Evolutionary conservation across 257 asterid genomes (phyloP).

Genomic region (Scutellaria barbata): DNA sequence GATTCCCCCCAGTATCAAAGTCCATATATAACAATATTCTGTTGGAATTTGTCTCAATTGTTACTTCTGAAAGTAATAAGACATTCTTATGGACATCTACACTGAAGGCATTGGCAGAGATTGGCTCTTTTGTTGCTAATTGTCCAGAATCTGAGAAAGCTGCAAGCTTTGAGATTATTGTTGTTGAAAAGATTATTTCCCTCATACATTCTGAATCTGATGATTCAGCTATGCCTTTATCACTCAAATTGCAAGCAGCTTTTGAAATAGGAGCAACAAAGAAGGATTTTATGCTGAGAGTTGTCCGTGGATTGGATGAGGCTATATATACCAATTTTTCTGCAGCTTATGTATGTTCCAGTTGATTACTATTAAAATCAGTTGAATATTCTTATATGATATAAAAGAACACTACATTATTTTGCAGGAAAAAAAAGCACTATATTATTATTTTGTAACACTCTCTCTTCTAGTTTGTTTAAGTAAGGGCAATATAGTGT

Average conservation of each 20-base stretch:
- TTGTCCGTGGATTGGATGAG: constrained; percentile 65
- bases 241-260: constrained; percentile 75
- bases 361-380: constrained; percentile 27
- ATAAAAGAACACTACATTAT: neutral
- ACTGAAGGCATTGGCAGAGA: constrained; percentile 72
- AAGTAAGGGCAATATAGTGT: neutral
- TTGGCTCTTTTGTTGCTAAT: constrained; percentile 60
- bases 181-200: constrained; percentile 64
- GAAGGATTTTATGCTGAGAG: constrained; percentile 62
- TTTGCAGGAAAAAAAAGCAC: neutral
- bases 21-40: constrained; percentile 62
- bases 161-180: constrained; percentile 63
- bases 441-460: constrained; percentile 10
- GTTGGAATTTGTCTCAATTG: constrained; percentile 60
- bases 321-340: constrained; percentile 63
- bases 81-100: constrained; percentile 62
- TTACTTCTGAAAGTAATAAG: constrained; percentile 56
- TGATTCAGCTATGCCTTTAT: constrained; percentile 54
- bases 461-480: constrained; percentile 13
- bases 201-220: constrained; percentile 65
- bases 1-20: constrained; percentile 56
- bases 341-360: constrained; percentile 67
- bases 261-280: constrained; percentile 70
- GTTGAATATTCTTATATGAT: neutral
- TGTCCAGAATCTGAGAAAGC: constrained; percentile 61